A percentile compares a stretch with the other conserved stretches of the same genome.
Conservation (phyloP, 2,329 filamentous ascomycete genomes). For the Alternaria brassicicola region DNA sequence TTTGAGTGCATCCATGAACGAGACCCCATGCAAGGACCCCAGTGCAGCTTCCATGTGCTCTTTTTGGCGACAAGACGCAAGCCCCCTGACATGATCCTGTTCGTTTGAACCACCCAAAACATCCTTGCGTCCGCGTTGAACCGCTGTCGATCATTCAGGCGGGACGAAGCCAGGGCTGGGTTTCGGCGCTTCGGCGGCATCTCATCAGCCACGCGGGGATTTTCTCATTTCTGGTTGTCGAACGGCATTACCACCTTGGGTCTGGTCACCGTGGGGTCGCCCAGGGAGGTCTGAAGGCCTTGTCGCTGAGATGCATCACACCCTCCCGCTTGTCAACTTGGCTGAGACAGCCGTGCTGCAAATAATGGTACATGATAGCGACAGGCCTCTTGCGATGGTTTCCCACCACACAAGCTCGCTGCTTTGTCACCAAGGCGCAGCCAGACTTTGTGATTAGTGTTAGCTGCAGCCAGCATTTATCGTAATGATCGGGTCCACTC, state of each 20-base stretch:
- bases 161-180: constrained; percentile 41
- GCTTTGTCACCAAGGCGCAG: constrained; percentile 31
- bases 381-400: constrained; percentile 12
- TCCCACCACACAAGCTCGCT: constrained; percentile 13
- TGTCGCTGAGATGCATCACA: constrained; percentile 16
- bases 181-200: constrained; percentile 46
- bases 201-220: constrained; percentile 45
- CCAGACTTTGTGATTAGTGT: constrained; percentile 16
- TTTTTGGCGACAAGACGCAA: constrained; percentile 38
- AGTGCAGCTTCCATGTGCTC: constrained; percentile 23
- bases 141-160: constrained; percentile 47
- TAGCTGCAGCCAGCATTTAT: constrained; percentile 18
- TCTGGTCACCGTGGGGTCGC: constrained; percentile 41
- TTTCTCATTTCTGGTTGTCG: constrained; percentile 38
- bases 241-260: constrained; percentile 43
- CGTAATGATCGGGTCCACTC: constrained; percentile 18
- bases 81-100: constrained; percentile 43
- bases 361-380: constrained; percentile 18
- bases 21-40: constrained; percentile 33
- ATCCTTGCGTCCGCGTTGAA: constrained; percentile 39
- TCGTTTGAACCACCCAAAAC: constrained; percentile 34
- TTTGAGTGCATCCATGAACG: constrained; percentile 16
- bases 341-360: constrained; percentile 13
- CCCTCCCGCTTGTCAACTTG: constrained; percentile 20
- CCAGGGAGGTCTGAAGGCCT: constrained; percentile 21